Conservation (phyloP, 371 early-diverging fungal species). For the Mortierella sp. region DNA sequence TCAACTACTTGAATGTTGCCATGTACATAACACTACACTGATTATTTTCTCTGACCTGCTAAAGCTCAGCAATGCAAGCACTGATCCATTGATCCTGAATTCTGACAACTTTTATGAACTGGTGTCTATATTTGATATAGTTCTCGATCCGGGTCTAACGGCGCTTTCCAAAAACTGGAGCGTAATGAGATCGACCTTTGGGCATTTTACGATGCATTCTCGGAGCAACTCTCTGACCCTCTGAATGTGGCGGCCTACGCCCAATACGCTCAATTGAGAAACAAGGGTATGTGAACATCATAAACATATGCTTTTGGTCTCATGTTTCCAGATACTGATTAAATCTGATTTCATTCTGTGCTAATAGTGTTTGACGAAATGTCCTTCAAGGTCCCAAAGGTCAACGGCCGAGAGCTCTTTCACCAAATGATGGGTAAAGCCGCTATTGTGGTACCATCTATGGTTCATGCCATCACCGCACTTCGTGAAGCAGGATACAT, state of each 20-base stretch:
- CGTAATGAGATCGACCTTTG: slow-evolving; percentile 75
- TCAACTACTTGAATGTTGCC: slow-evolving; percentile 85
- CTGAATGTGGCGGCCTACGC: slow-evolving; percentile 65
- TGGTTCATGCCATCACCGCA: slow-evolving; percentile 70
- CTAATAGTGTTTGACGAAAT: slow-evolving; percentile 54
- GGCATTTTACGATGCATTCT: slow-evolving; percentile 77
- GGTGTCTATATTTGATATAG: slow-evolving; percentile 4
- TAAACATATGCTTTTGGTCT: not conserved
- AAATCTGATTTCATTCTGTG: not conserved
- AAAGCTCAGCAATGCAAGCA: not conserved
- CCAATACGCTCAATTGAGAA: slow-evolving; percentile 61
- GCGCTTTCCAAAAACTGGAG: slow-evolving; percentile 73
- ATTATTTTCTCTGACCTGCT: not conserved
- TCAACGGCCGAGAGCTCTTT: slow-evolving; percentile 80
- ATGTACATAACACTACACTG: slow-evolving; percentile 62
- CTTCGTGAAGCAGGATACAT: slow-evolving; percentile 70
- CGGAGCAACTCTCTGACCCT: slow-evolving; percentile 72
- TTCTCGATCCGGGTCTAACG: slow-evolving; percentile 19
- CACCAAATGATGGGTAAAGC: slow-evolving; percentile 80
- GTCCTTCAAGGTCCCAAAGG: slow-evolving; percentile 54
- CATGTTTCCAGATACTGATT: not conserved
- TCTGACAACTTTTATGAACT: not conserved
- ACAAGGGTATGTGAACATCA: slow-evolving; percentile 57
- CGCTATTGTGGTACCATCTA: slow-evolving; percentile 60
- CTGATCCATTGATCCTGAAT: too few relatives aligned